A percentile compares a stretch with the other conserved stretches of the same genome.
phyloP scores from a whole-genome alignment of 1,139 yeast species.

The Debaryomycetaceae sp. region DNA sequence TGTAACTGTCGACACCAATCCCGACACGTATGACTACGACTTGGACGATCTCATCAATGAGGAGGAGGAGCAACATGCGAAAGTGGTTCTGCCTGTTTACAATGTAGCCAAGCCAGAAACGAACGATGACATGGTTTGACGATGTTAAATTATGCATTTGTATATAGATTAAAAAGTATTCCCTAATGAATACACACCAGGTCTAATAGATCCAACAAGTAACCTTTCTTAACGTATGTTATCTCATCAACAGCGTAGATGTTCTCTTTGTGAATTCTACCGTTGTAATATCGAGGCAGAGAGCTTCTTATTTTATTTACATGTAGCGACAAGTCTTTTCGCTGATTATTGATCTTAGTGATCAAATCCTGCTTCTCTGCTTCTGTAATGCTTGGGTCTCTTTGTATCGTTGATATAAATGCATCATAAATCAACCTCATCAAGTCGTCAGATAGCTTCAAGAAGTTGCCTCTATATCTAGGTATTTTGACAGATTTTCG shows the following conservation, averaged over 20 bases:
- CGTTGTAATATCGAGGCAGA: conserved; percentile 4
- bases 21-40: conserved; percentile 32
- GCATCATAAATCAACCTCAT: conserved; percentile 12
- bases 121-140: neutral
- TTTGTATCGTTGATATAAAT: conserved; percentile 11
- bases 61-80: conserved; percentile 20
- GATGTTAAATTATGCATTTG: neutral
- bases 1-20: conserved; percentile 30
- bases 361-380: conserved; percentile 8
- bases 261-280: conserved; percentile 9
- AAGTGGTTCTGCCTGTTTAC: conserved; percentile 2
- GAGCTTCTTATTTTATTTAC: conserved; percentile 6
- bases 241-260: conserved; percentile 19
- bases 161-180: neutral
- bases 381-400: conserved; percentile 2
- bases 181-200: conserved; percentile 1
- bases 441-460: conserved; percentile 21
- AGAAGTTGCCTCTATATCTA: conserved; percentile 15
- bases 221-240: conserved; percentile 21
- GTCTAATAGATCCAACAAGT: conserved; percentile 17
- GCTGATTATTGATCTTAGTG: conserved; percentile 7
- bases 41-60: conserved; percentile 28
- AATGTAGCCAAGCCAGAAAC: neutral
- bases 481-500: conserved; percentile 6
- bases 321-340: conserved; percentile 9